Conservation (phyloP, 2,329 filamentous ascomycete species). For the Bipolaris victoriae region DNA sequence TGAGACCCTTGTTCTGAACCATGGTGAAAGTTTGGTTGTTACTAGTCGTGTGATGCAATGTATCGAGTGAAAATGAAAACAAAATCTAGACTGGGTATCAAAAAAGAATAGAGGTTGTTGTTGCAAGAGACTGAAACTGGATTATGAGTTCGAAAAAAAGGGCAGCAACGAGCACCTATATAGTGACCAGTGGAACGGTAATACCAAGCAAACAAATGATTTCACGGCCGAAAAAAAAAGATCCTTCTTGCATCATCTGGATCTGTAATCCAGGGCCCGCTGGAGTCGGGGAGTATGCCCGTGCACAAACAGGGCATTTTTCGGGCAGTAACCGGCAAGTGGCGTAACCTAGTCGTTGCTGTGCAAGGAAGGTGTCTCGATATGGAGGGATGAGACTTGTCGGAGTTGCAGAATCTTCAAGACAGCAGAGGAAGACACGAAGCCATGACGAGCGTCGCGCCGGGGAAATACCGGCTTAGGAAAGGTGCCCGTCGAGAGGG, state of each 20-base stretch:
- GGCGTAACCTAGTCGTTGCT: slow-evolving; percentile 5
- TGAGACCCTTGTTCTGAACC: slow-evolving; percentile 73
- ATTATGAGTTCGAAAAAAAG: not conserved
- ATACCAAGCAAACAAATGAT: slow-evolving; percentile 13
- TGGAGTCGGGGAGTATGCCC: not conserved
- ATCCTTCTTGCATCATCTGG: slow-evolving; percentile 23
- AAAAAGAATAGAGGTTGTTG: not conserved
- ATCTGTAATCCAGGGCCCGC: no score
- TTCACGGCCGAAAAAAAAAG: slow-evolving; percentile 11
- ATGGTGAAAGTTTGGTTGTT: slow-evolving; percentile 41
- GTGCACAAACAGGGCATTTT: slow-evolving; percentile 3
- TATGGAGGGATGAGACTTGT: slow-evolving; percentile 4
- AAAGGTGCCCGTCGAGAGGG: slow-evolving; percentile 20
- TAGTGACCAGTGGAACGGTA: slow-evolving; percentile 11
- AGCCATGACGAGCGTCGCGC: slow-evolving; percentile 23
- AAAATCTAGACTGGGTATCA: slow-evolving; percentile 2
- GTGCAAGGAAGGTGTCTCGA: slow-evolving; percentile 2
- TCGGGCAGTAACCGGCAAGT: slow-evolving; percentile 21
- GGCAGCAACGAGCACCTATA: slow-evolving; percentile 15
- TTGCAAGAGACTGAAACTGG: not conserved
- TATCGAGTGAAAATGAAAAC: not conserved
- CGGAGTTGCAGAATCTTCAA: slow-evolving; percentile 17
- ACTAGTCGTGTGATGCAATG: slow-evolving; percentile 6
- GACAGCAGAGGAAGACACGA: slow-evolving; percentile 13
- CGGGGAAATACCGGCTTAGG: slow-evolving; percentile 23